Percentiles rank a stretch among this genome's conserved stretches.
Conservation (phyloP, 805 yeast genomes). For the Schwanniomyces polymorphus region DNA sequence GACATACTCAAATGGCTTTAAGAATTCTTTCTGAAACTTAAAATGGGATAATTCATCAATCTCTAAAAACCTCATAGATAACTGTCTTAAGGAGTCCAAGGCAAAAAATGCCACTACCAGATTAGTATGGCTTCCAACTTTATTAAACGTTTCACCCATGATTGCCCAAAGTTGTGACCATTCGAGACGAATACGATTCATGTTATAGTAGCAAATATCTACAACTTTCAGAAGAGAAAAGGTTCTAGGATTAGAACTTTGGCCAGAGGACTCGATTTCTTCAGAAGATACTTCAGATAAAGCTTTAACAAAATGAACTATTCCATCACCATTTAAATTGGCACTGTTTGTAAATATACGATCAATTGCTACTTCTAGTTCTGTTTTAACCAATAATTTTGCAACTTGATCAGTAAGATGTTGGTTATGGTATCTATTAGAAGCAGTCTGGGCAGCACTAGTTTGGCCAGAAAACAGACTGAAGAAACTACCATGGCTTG, state of each 20-base stretch:
- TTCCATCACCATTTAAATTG: constrained; percentile 76
- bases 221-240: constrained; percentile 94
- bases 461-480: constrained; percentile 52
- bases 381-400: constrained; percentile 59
- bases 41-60: constrained; percentile 94
- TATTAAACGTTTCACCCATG: constrained; percentile 86
- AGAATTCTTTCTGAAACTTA: constrained; percentile 91
- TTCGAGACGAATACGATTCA: constrained; percentile 93
- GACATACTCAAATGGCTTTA: constrained; percentile 85
- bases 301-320: constrained; percentile 83
- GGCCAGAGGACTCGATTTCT: constrained; percentile 87
- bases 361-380: constrained; percentile 78
- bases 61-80: constrained; percentile 88
- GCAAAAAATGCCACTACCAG: constrained; percentile 83
- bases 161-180: constrained; percentile 96
- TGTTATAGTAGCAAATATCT: constrained; percentile 96
- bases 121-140: constrained; percentile 79
- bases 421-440: constrained; percentile 70
- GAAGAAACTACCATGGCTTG: constrained; percentile 46
- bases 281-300: constrained; percentile 83
- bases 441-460: constrained; percentile 66
- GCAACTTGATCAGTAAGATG: constrained; percentile 61
- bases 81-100: constrained; percentile 87
- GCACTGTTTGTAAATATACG: constrained; percentile 83
- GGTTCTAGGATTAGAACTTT: constrained; percentile 80